Base-by-base conservation (phyloP, 1,284 basidiomycete genomes). In the Heterobasidion occidentale region DNA sequence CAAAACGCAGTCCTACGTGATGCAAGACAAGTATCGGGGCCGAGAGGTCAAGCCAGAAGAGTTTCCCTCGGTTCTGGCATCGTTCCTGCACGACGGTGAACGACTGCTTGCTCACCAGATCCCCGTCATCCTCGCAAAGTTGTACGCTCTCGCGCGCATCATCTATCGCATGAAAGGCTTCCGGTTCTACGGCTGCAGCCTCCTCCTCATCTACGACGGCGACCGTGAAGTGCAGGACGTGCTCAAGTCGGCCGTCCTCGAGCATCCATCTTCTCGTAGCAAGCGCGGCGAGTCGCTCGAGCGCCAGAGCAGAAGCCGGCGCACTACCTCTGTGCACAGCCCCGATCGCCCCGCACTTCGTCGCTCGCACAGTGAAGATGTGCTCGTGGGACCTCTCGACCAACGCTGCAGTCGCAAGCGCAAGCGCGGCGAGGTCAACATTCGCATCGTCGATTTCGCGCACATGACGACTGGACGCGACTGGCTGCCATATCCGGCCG, bases 361-460 rank as follows among this genome's bases (percentile, higher is more conserved):
- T 50, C 83, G 88, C 46, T 82, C 86, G 7, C 83, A 88, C 61
- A 90, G 86, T 62, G 88, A 91, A 67, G 86, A 91, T 65, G 68
- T 90, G 34, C 75, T 89, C 46, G 69, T 80, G 11, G 86, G 85
- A 2, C 79, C 87, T 20, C 74, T 81, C 20, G 78, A 77, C 1
- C 83, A 83, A 66, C 81, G 83, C 42, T 78, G 79, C 33, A 76
- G 73, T 55, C 77, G 77, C 20, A 80, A 79, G 56, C 79, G 83
- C 51, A 86, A 86, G 66, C 84, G 92, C 20, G 97, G 97, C 46
- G 94, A 97, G 70, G 84, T 99, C 58, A 94, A 92, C 65, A 91
- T 99, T 61, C 91, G 95, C 34, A 86, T 99, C 56, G 97, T 99
- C 58, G 96, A 99, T 72, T 99, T 99, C 74, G 97, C 96, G 7